A percentile compares a stretch with the other conserved stretches of the same genome.
Evolutionary conservation across 495 filamentous ascomycete species (phyloP).

Genomic region (Letharia columbiana): DNA sequence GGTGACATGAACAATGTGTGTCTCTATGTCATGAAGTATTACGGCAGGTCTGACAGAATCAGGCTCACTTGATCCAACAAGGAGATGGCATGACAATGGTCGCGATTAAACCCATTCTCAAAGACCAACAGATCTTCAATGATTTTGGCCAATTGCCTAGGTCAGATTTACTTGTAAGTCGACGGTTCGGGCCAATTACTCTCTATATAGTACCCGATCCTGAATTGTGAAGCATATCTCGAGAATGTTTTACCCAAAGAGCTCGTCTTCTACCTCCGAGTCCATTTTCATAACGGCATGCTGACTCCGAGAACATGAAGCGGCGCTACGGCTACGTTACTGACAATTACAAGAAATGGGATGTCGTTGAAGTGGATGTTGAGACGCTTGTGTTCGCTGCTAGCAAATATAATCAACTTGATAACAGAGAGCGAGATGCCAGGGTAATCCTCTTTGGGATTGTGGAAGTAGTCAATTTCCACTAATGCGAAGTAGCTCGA

Average conservation of each 20-base stretch:
- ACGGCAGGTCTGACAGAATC: not conserved
- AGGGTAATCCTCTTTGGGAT: constrained; percentile 25
- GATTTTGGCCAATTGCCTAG: constrained; percentile 82
- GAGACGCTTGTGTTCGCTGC: constrained; percentile 44
- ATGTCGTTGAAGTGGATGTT: constrained; percentile 72
- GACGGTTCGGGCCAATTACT: not conserved
- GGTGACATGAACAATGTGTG: constrained; percentile 62
- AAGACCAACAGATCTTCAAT: constrained; percentile 77
- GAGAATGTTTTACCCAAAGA: not conserved
- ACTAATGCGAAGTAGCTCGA: constrained; percentile 14
- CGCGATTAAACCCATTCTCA: constrained; percentile 50
- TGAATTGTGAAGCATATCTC: not conserved
- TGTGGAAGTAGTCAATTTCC: constrained; percentile 30
- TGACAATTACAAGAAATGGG: constrained; percentile 60
- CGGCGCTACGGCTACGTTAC: constrained; percentile 87
- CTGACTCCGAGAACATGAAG: not conserved
- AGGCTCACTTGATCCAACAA: constrained; percentile 63
- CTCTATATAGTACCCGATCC: not conserved
- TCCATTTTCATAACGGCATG: not conserved
- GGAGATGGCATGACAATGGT: constrained; percentile 57
- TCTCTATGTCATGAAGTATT: constrained; percentile 6
- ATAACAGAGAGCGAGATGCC: constrained; percentile 23
- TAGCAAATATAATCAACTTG: constrained; percentile 19
- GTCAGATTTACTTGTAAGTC: constrained; percentile 55
- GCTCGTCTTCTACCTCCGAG: not conserved